Percentiles rank a stretch among this genome's conserved stretches.
Conservation (phyloP, 2,329 filamentous ascomycete genomes). For the Coniochaeta pulveracea region DNA sequence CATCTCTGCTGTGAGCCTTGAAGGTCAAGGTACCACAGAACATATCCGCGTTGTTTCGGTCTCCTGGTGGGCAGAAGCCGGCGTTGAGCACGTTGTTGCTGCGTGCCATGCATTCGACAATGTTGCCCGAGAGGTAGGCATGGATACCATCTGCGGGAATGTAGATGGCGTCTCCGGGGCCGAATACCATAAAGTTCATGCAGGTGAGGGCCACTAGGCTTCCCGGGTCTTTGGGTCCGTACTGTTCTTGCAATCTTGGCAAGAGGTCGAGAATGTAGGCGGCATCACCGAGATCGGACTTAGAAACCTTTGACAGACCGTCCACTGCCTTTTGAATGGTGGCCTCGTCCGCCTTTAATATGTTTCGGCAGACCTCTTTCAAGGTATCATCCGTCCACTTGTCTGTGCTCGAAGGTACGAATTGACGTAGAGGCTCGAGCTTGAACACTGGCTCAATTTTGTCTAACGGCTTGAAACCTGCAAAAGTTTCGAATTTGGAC, state of each 20-base stretch:
- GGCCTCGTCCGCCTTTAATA: slow-evolving; percentile 42
- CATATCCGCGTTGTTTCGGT: slow-evolving; percentile 51
- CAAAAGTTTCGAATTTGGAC: slow-evolving; percentile 63
- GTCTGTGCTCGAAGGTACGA: slow-evolving; percentile 31
- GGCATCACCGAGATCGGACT: slow-evolving; percentile 33
- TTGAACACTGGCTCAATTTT: slow-evolving; percentile 49
- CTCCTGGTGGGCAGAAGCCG: slow-evolving; percentile 58
- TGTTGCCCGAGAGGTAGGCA: slow-evolving; percentile 61
- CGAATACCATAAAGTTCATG: slow-evolving; percentile 63
- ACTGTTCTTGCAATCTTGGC: slow-evolving; percentile 53
- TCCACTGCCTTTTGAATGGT: slow-evolving; percentile 41
- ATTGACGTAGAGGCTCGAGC: slow-evolving; percentile 40
- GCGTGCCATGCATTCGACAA: slow-evolving; percentile 70
- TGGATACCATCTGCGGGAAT: slow-evolving; percentile 66
- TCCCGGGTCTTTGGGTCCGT: slow-evolving; percentile 52
- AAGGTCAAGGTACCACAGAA: slow-evolving; percentile 56
- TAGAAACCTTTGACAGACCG: slow-evolving; percentile 34
- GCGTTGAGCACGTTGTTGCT: slow-evolving; percentile 66
- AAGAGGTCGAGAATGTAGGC: slow-evolving; percentile 53
- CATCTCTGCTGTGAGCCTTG: slow-evolving; percentile 42
- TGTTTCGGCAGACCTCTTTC: slow-evolving; percentile 38
- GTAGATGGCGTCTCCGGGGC: slow-evolving; percentile 55
- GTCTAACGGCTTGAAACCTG: slow-evolving; percentile 57
- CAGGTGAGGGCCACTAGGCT: slow-evolving; percentile 57
- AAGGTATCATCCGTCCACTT: slow-evolving; percentile 46